Conservation (phyloP, 805 yeast genomes). For the Nematodospora valgi region DNA sequence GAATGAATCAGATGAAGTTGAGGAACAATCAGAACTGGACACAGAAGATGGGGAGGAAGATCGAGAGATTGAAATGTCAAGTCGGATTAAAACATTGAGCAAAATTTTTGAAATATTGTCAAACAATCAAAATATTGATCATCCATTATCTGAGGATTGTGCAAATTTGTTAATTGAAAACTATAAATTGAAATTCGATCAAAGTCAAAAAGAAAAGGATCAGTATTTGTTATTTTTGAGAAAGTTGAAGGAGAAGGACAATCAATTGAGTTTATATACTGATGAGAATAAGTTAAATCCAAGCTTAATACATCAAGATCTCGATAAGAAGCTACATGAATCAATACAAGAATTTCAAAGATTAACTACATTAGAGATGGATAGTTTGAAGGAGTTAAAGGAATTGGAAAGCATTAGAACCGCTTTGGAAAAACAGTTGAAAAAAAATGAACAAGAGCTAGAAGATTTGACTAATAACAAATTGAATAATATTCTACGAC, state of each 20-base stretch:
- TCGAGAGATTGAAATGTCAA: constrained; percentile 36
- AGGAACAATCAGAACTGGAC: not conserved
- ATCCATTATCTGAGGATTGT: constrained; percentile 87
- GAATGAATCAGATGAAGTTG: constrained; percentile 5
- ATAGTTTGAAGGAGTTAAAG: constrained; percentile 28
- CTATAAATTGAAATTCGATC: constrained; percentile 67
- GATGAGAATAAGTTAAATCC: constrained; percentile 10
- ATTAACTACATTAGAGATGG: constrained; percentile 38
- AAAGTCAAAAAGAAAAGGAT: constrained; percentile 72
- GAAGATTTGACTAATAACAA: constrained; percentile 33
- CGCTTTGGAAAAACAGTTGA: constrained; percentile 48
- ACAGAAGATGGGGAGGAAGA: constrained; percentile 6
- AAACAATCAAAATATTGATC: constrained; percentile 65
- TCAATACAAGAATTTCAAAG: constrained; percentile 44
- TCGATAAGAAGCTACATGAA: constrained; percentile 39
- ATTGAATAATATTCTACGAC: constrained; percentile 43
- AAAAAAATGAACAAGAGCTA: constrained; percentile 38
- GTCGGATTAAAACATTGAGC: constrained; percentile 50
- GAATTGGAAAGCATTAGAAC: constrained; percentile 40
- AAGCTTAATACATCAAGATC: constrained; percentile 11
- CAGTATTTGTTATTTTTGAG: constrained; percentile 69
- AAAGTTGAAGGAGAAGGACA: constrained; percentile 47
- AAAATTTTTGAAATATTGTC: constrained; percentile 72
- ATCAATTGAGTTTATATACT: constrained; percentile 6
- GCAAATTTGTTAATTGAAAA: constrained; percentile 62